Conservation (phyloP, 1,284 basidiomycete species). For the Microbotryum silenes-acaulis region DNA sequence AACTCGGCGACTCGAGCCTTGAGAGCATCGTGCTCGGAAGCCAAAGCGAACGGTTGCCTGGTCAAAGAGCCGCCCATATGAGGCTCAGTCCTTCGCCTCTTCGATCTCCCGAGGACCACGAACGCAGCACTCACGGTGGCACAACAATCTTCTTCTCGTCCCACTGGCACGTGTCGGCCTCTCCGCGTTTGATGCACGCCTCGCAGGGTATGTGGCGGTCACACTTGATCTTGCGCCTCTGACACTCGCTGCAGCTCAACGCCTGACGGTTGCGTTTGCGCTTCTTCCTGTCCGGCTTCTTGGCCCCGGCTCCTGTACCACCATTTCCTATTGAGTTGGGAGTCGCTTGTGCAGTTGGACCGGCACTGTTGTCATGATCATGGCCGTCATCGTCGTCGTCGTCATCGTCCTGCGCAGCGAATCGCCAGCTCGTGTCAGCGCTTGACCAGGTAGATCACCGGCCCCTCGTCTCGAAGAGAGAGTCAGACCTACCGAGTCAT, state of each 20-base stretch:
- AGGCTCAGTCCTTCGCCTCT: background rate
- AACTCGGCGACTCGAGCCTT: constrained; percentile 33
- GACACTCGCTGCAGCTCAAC: constrained; percentile 46
- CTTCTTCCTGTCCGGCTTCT: constrained; percentile 30
- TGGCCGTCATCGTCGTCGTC: no score
- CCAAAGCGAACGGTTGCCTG: constrained; percentile 54
- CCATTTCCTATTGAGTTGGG: no score
- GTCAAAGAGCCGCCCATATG: constrained; percentile 5
- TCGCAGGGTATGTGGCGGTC: constrained; percentile 55
- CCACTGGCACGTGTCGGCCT: constrained; percentile 51
- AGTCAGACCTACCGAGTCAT: no score
- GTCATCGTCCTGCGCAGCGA: no score
- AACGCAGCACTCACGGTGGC: background rate
- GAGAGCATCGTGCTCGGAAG: constrained; percentile 51
- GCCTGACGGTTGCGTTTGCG: constrained; percentile 12
- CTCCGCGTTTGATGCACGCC: constrained; percentile 51
- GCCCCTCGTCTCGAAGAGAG: no score
- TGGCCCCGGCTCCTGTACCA: no score
- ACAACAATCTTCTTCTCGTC: constrained; percentile 9
- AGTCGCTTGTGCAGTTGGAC: no score
- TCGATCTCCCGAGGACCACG: background rate
- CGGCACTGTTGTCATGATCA: no score
- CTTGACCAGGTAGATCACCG: no score
- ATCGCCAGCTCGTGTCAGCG: no score
- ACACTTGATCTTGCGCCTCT: constrained; percentile 56